Evolutionary conservation across 2,329 filamentous ascomycete genomes (phyloP).

Genomic region (Ceratocystis diversiconidia): DNA sequence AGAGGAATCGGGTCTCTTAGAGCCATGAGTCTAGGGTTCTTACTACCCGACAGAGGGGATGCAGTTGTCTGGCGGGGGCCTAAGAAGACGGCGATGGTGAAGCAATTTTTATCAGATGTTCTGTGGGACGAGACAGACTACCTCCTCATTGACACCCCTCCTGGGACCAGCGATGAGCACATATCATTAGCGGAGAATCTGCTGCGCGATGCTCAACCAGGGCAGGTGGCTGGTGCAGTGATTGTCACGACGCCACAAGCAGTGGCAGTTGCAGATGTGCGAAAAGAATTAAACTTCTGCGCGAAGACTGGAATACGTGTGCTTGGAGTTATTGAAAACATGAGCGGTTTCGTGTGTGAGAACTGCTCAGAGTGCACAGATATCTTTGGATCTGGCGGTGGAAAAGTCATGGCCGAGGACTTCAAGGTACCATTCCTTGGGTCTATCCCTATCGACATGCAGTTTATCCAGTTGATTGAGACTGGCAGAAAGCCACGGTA

Average conservation of each 20-base stretch:
- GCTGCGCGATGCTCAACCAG: constrained; percentile 44
- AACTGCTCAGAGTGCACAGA: constrained; percentile 77
- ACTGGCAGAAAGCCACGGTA: constrained; percentile 52
- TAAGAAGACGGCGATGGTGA: constrained; percentile 98
- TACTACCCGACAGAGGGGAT: constrained; percentile 68
- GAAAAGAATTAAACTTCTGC: constrained; percentile 91
- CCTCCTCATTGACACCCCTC: constrained; percentile 87
- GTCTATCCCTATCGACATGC: constrained; percentile 79
- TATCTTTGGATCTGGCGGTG: constrained; percentile 83
- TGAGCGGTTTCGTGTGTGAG: constrained; percentile 80
- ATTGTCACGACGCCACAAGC: constrained; percentile 95
- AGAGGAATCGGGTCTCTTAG: constrained; percentile 48
- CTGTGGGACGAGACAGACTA: constrained; percentile 82
- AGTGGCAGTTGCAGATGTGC: constrained; percentile 81
- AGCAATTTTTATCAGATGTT: constrained; percentile 87
- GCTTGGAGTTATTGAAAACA: constrained; percentile 90
- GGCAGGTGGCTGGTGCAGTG: constrained; percentile 71
- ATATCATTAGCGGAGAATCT: constrained; percentile 87
- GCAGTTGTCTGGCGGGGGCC: constrained; percentile 95
- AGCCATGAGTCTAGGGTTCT: constrained; percentile 88
- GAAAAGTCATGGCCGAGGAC: constrained; percentile 75
- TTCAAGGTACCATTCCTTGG: constrained; percentile 75
- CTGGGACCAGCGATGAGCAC: constrained; percentile 92
- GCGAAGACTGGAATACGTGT: constrained; percentile 65
- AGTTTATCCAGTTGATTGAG: constrained; percentile 79